These are phyloP conservation scores for Candolleomyces efflorescens DNA, from an alignment of 768 basidiomycete genomes.

Conservation along the genomic window DNA sequence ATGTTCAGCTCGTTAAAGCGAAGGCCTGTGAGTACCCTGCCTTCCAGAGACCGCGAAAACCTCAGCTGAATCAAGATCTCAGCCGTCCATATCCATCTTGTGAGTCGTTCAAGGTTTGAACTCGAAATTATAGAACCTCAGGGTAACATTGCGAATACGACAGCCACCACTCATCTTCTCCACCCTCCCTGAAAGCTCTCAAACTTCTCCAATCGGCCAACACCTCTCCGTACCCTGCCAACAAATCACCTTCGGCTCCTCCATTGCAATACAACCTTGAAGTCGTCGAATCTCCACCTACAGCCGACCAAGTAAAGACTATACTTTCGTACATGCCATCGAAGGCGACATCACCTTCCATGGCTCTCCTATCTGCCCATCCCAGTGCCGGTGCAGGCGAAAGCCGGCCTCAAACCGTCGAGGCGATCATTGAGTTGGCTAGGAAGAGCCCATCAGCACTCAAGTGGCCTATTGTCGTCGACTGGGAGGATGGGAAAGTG, in stretches of 20 bases:
- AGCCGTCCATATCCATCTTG: slow-evolving; percentile 69
- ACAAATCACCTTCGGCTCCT: slow-evolving; percentile 29
- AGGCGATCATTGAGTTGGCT: slow-evolving; percentile 47
- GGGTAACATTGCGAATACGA: not conserved
- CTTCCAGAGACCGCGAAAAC: not conserved
- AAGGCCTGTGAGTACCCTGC: slow-evolving; percentile 24
- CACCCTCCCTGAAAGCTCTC: slow-evolving; percentile 60
- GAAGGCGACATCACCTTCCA: slow-evolving; percentile 31
- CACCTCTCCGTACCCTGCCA: slow-evolving; percentile 58
- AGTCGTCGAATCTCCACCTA: slow-evolving; percentile 65
- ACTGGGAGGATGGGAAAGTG: slow-evolving; percentile 66
- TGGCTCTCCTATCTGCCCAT: slow-evolving; percentile 59
- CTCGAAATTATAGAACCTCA: not conserved
- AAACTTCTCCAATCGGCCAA: slow-evolving; percentile 54
- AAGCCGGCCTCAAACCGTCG: slow-evolving; percentile 33
- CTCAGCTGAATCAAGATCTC: not conserved
- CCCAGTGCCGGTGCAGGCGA: slow-evolving; percentile 41
- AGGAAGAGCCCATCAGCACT: slow-evolving; percentile 53
- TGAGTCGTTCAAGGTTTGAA: slow-evolving; percentile 24
- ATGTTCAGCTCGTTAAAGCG: slow-evolving; percentile 38
- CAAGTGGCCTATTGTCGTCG: slow-evolving; percentile 79
- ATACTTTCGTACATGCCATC: slow-evolving; percentile 60
- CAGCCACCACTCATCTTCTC: slow-evolving; percentile 65
- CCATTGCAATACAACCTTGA: slow-evolving; percentile 71
- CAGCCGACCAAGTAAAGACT: slow-evolving; percentile 59